Evolutionary conservation across 179 eudicot genomes (phyloP).

Genomic region (Camellia oleifera): DNA sequence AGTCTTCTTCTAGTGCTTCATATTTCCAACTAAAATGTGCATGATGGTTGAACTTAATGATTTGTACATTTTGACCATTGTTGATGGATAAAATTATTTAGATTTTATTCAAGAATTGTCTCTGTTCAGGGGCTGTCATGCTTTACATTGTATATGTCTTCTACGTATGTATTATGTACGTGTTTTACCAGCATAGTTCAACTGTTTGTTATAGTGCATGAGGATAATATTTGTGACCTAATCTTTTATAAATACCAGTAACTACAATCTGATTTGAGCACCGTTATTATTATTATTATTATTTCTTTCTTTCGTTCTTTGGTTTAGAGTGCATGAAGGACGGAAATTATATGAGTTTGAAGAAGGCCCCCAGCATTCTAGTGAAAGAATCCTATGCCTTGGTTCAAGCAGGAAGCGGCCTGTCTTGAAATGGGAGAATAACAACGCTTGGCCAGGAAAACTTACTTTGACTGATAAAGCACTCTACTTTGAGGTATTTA

Average conservation of each 20-base stretch:
- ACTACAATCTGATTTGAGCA: neutral
- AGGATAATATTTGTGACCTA: neutral
- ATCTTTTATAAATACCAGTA: neutral
- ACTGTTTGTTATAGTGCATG: neutral
- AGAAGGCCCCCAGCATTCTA: constrained; percentile 34
- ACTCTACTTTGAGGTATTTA: constrained; percentile 84
- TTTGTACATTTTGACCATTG: neutral
- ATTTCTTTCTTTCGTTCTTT: constrained; percentile 5
- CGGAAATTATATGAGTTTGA: constrained; percentile 53
- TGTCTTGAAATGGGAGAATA: constrained; percentile 83
- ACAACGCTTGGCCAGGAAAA: constrained; percentile 96
- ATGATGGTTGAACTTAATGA: neutral
- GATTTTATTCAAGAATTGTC: neutral
- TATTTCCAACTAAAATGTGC: neutral
- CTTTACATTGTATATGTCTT: neutral
- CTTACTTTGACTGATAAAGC: constrained; percentile 83
- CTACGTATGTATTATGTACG: neutral
- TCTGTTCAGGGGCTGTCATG: neutral
- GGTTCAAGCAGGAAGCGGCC: constrained; percentile 82
- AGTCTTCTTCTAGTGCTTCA: neutral
- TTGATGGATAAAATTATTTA: neutral
- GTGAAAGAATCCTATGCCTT: constrained; percentile 67
- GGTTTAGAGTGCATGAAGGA: constrained; percentile 73
- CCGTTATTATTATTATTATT: neutral
- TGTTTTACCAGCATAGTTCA: no score